phyloP scores from a whole-genome alignment of 345 rosid genomes.

The Sapria himalayana region DNA sequence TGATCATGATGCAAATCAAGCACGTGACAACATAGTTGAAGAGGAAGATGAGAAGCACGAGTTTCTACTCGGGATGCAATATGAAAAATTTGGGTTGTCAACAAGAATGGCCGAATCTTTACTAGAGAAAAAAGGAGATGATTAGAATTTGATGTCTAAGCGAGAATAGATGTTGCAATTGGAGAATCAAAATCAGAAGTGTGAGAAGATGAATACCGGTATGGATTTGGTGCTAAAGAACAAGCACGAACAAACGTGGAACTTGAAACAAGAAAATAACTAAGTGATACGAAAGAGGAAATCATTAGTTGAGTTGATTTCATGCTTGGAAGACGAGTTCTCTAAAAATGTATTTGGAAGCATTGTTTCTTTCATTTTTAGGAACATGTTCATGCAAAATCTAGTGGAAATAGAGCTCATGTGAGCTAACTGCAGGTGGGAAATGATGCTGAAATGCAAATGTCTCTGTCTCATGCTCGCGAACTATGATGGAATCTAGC shows the following conservation, averaged over 20 bases:
- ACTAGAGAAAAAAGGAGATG: conserved; percentile 22
- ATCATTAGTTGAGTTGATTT: conserved; percentile 20
- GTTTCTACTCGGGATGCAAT: conserved; percentile 23
- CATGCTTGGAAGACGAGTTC: conserved; percentile 24
- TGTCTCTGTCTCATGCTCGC: conserved; percentile 34
- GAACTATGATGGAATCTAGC: no score
- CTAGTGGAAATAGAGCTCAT: conserved; percentile 23
- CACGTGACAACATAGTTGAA: conserved; percentile 14
- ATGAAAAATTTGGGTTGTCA: conserved; percentile 31
- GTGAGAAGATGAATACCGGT: conserved; percentile 21
- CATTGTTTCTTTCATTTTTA: conserved; percentile 31
- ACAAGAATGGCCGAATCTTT: conserved; percentile 34
- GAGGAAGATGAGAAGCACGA: conserved; percentile 38
- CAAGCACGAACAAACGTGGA: conserved; percentile 24
- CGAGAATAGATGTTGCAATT: conserved; percentile 22
- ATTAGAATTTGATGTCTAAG: conserved; percentile 24
- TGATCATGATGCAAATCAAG: conserved; percentile 15
- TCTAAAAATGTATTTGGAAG: conserved; percentile 33
- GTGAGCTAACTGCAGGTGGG: conserved; percentile 25
- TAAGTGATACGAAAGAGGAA: conserved; percentile 27
- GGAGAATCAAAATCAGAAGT: conserved; percentile 23
- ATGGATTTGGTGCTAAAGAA: conserved; percentile 26
- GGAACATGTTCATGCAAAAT: conserved; percentile 24
- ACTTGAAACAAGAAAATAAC: conserved; percentile 28
- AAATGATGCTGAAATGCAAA: conserved; percentile 32